Evolutionary conservation across 805 yeast genomes (phyloP).

Genomic region (Danielia oregonensis): DNA sequence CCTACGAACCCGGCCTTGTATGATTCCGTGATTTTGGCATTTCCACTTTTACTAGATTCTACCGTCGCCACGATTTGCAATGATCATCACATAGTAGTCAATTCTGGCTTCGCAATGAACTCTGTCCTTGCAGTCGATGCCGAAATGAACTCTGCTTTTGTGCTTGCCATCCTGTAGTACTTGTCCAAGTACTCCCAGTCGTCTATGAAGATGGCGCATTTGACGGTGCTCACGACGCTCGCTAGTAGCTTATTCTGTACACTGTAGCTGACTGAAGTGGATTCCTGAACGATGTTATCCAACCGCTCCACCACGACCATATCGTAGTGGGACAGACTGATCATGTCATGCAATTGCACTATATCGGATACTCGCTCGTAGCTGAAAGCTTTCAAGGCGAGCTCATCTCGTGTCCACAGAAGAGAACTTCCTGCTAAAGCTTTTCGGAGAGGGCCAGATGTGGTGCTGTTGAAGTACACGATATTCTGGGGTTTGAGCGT

Average conservation of each 20-base stretch:
- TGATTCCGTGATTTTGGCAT: too few relatives aligned
- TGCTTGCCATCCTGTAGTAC: too few relatives aligned
- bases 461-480: slow-evolving; percentile 13
- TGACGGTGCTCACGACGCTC: slow-evolving; percentile 4
- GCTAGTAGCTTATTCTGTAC: slow-evolving; percentile 10
- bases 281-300: slow-evolving; percentile 15
- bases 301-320: slow-evolving; percentile 14
- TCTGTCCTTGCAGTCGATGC: too few relatives aligned
- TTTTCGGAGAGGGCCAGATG: slow-evolving; percentile 10
- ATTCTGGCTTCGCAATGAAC: too few relatives aligned
- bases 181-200: slow-evolving; percentile 12
- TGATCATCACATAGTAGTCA: too few relatives aligned
- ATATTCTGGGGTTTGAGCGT: slow-evolving; percentile 3
- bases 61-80: too few relatives aligned
- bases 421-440: slow-evolving; percentile 7
- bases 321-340: slow-evolving; percentile 1
- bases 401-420: slow-evolving; percentile 9
- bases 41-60: too few relatives aligned
- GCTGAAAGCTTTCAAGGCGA: slow-evolving; percentile 8
- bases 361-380: slow-evolving; percentile 13
- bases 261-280: slow-evolving; percentile 4
- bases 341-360: slow-evolving; percentile 5
- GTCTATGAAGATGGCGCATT: slow-evolving; percentile 11
- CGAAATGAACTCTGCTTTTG: too few relatives aligned
- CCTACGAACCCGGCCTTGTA: too few relatives aligned